These are phyloP conservation scores for Boletus rubroflammeus DNA, from an alignment of 768 basidiomycete species.

Conservation along the genomic window DNA sequence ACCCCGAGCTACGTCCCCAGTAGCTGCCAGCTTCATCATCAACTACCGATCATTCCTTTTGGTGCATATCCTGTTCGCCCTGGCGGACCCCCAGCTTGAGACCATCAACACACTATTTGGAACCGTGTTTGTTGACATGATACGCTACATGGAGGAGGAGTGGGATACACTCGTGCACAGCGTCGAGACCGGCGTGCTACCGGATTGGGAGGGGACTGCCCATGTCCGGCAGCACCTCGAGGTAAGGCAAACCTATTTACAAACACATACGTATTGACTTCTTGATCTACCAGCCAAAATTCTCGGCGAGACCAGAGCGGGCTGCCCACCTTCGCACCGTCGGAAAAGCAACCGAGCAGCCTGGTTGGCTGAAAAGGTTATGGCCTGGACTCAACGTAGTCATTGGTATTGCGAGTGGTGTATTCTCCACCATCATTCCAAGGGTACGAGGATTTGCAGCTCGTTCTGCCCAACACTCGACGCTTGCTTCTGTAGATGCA, in stretches of 20 bases:
- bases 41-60: conserved; percentile 21
- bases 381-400: conserved; percentile 16
- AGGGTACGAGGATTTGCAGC: conserved; percentile 1
- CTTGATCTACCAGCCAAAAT: conserved; percentile 6
- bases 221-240: conserved; percentile 16
- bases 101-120: conserved; percentile 16
- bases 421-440: conserved; percentile 13
- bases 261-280: neutral
- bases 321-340: conserved; percentile 15
- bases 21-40: conserved; percentile 19
- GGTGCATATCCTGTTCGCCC: conserved; percentile 22
- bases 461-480: neutral
- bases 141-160: conserved; percentile 20
- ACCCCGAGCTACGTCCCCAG: conserved; percentile 13
- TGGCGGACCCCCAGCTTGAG: conserved; percentile 15
- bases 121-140: conserved; percentile 21
- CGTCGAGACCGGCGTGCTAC: conserved; percentile 17
- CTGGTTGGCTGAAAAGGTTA: conserved; percentile 16
- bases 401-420: conserved; percentile 18
- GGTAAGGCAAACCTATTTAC: neutral
- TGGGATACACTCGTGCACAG: conserved; percentile 14
- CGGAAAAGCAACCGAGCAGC: conserved; percentile 7
- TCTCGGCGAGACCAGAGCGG: conserved; percentile 10
- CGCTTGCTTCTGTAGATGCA: conserved; percentile 3
- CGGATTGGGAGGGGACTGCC: conserved; percentile 15